phyloP scores from a whole-genome alignment of 1,284 basidiomycete species.

The Cystobasidium slooffiae region DNA sequence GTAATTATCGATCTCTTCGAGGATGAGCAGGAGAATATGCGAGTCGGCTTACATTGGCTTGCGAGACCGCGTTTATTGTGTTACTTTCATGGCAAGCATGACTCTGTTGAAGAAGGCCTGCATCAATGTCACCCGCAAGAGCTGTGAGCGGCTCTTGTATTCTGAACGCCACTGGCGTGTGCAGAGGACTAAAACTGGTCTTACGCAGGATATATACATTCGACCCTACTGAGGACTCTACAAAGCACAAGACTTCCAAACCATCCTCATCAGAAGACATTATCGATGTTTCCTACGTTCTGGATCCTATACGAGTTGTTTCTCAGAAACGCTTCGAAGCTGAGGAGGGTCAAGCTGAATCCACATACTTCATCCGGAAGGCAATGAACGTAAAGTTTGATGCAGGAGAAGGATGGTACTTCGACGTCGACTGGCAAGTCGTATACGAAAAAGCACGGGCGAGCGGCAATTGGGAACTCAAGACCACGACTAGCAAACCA shows the following conservation, averaged over 20 bases:
- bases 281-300: constrained; percentile 38
- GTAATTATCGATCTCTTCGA: constrained; percentile 44
- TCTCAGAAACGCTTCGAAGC: constrained; percentile 1
- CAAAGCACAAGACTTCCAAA: constrained; percentile 22
- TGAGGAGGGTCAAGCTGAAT: constrained; percentile 4
- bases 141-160: constrained; percentile 10
- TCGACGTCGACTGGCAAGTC: constrained; percentile 48
- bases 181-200: neutral
- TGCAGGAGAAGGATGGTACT: constrained; percentile 47
- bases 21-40: constrained; percentile 43
- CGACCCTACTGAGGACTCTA: constrained; percentile 25
- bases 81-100: constrained; percentile 37
- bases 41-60: constrained; percentile 42
- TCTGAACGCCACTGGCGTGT: constrained; percentile 1
- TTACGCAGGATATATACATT: constrained; percentile 35
- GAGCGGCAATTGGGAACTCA: constrained; percentile 47
- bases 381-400: constrained; percentile 51
- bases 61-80: constrained; percentile 37
- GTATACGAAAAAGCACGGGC: constrained; percentile 37
- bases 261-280: constrained; percentile 39
- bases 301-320: constrained; percentile 13
- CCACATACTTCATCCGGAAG: constrained; percentile 46
- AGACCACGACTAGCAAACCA: constrained; percentile 10
- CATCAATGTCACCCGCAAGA: constrained; percentile 28
- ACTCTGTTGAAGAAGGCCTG: constrained; percentile 24